phyloP scores from a whole-genome alignment of 306 rosid species.

The Trifolium dubium region DNA sequence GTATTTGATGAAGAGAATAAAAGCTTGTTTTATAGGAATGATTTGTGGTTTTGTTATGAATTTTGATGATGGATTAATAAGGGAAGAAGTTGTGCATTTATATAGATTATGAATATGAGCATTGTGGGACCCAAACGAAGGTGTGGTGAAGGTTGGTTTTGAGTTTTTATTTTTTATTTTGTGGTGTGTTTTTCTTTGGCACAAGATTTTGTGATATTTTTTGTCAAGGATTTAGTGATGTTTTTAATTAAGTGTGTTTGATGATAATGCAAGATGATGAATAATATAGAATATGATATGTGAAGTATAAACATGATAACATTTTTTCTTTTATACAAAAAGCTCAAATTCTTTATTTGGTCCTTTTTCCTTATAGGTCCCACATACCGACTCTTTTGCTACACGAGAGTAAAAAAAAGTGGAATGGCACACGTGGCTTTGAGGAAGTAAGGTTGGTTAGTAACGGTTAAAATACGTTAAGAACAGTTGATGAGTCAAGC shows the following conservation, averaged over 20 bases:
- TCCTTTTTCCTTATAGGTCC: too few species aligned
- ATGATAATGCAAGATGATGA: too few species aligned
- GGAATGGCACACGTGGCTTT: constrained; percentile 16
- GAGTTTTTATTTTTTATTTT: neutral
- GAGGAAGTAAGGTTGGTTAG: constrained; percentile 11
- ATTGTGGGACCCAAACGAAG: constrained; percentile 6
- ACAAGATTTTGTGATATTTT: too few species aligned
- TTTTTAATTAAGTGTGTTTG: too few species aligned
- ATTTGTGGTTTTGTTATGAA: constrained; percentile 2
- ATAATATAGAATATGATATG: too few species aligned
- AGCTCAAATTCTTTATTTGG: too few species aligned
- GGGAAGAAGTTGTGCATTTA: constrained; percentile 16
- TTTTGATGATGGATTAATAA: constrained; percentile 7
- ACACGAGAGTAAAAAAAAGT: too few species aligned
- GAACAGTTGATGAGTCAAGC: constrained; percentile 30
- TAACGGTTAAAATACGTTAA: constrained; percentile 32
- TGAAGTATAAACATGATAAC: too few species aligned
- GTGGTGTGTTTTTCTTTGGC: too few species aligned
- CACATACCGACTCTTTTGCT: too few species aligned
- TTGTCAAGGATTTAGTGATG: too few species aligned
- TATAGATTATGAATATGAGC: constrained; percentile 1
- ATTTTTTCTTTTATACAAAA: too few species aligned
- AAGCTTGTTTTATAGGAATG: constrained; percentile 1
- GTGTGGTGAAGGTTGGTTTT: constrained; percentile 26
- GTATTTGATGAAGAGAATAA: constrained; percentile 1